phyloP scores from a whole-genome alignment of 2,329 filamentous ascomycete genomes.

The Aspergillus sp. region DNA sequence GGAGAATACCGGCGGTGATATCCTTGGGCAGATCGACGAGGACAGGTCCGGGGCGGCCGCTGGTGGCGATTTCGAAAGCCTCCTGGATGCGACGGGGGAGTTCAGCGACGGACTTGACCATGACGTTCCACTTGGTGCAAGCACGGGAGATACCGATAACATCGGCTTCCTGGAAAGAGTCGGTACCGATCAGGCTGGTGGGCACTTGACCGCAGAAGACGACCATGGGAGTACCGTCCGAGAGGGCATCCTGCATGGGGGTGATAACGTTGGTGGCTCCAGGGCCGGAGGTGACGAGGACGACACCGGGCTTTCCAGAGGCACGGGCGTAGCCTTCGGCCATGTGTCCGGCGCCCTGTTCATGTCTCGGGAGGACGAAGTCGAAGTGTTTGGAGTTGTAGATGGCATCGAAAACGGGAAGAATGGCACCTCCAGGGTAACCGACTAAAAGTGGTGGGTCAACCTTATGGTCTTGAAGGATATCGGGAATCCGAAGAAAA shows the following conservation, averaged over 20 bases:
- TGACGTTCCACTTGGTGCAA: constrained; percentile 98
- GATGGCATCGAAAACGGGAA: constrained; percentile 97
- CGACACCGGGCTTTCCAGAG: constrained; percentile 90
- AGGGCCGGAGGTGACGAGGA: constrained; percentile 93
- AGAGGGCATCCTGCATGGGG: constrained; percentile 92
- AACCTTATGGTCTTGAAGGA: neutral
- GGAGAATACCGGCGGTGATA: constrained; percentile 81
- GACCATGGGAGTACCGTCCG: constrained; percentile 92
- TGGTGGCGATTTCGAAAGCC: constrained; percentile 96
- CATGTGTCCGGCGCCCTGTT: constrained; percentile 98
- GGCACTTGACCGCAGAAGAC: constrained; percentile 94
- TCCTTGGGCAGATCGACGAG: constrained; percentile 96
- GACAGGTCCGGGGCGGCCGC: constrained; percentile 88
- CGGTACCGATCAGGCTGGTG: constrained; percentile 86
- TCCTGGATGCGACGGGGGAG: constrained; percentile 93
- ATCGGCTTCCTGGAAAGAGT: constrained; percentile 97
- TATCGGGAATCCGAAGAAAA: neutral
- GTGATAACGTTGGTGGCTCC: constrained; percentile 96
- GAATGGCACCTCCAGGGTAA: constrained; percentile 75
- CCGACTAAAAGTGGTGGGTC: constrained; percentile 8
- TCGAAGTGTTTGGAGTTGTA: constrained; percentile 98
- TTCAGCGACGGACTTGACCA: constrained; percentile 95
- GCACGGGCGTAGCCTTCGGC: constrained; percentile 94
- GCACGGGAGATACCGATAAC: constrained; percentile 89
- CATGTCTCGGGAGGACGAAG: constrained; percentile 91